Percentiles rank a stretch among this genome's conserved stretches.
Conservation (phyloP, 1,284 basidiomycete species). For the Austroboletus novae-zelandiae region DNA sequence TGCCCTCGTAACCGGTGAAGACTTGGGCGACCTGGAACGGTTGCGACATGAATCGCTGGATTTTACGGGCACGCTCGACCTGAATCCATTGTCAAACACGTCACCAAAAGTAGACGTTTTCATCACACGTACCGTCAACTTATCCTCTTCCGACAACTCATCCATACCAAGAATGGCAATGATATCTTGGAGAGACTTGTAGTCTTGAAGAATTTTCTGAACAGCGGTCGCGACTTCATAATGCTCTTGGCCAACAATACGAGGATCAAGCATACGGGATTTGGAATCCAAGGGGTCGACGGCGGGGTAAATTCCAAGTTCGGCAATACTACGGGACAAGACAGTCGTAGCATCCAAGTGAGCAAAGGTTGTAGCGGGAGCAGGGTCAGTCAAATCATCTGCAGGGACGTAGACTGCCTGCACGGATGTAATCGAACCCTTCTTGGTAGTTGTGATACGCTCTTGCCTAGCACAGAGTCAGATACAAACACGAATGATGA, state of each 20-base stretch:
- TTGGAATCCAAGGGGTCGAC: conserved; percentile 99
- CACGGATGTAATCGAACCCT: conserved; percentile 99
- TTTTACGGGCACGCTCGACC: conserved; percentile 88
- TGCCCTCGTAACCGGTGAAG: conserved; percentile 98
- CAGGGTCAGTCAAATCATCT: conserved; percentile 99
- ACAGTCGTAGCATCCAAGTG: conserved; percentile 99
- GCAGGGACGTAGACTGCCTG: conserved; percentile 99
- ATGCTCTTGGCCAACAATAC: conserved; percentile 91
- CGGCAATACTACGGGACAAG: conserved; percentile 97
- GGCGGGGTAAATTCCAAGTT: conserved; percentile 99
- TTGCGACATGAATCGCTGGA: conserved; percentile 98
- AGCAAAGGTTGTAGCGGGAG: conserved; percentile 98
- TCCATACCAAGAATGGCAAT: conserved; percentile 99
- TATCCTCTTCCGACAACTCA: conserved; percentile 99
- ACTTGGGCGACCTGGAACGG: conserved; percentile 99
- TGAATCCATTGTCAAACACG: conserved; percentile 27
- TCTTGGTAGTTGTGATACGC: conserved; percentile 99
- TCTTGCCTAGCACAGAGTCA: conserved; percentile 67
- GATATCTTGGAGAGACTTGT: conserved; percentile 98
- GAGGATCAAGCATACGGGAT: conserved; percentile 99
- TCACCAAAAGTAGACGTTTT: too few species aligned
- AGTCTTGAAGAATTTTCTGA: conserved; percentile 99
- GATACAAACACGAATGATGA: background rate
- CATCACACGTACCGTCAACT: conserved; percentile 79
- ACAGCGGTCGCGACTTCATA: conserved; percentile 94